phyloP scores from a whole-genome alignment of 2,329 filamentous ascomycete genomes.

The Lachnellula cervina region DNA sequence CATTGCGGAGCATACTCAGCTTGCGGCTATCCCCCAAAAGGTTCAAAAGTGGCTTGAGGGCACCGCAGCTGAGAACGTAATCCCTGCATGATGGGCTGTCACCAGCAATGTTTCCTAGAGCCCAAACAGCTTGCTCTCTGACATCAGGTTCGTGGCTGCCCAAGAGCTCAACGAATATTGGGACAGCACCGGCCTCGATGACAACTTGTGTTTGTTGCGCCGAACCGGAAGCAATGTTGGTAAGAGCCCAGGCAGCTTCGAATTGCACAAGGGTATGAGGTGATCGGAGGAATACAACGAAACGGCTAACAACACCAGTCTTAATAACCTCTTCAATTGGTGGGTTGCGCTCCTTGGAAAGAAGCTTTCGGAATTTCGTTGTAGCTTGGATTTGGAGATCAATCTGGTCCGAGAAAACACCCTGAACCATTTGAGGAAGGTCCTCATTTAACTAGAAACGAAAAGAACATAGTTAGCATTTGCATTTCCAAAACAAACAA shows the following conservation, averaged over 20 bases:
- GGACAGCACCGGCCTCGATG: conserved; percentile 95
- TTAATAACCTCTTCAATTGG: conserved; percentile 99
- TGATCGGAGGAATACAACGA: conserved; percentile 96
- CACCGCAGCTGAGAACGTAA: conserved; percentile 88
- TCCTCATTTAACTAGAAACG: conserved; percentile 81
- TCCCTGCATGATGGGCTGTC: conserved; percentile 97
- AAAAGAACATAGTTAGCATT: conserved; percentile 18
- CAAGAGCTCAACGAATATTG: conserved; percentile 95
- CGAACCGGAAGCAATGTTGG: conserved; percentile 97
- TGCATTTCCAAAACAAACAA: conserved; percentile 2
- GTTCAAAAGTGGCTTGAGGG: conserved; percentile 81
- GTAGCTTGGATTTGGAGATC: conserved; percentile 96
- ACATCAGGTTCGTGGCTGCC: conserved; percentile 97
- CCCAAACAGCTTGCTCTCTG: conserved; percentile 97
- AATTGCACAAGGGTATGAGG: conserved; percentile 98
- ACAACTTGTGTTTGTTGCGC: conserved; percentile 97
- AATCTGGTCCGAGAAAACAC: conserved; percentile 98
- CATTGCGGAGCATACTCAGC: conserved; percentile 97
- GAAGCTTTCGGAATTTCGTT: conserved; percentile 95
- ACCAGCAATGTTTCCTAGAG: conserved; percentile 95
- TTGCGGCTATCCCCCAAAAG: conserved; percentile 96
- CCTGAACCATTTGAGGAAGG: conserved; percentile 94
- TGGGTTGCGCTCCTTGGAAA: conserved; percentile 98
- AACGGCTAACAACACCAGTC: conserved; percentile 94
- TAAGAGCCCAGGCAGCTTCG: conserved; percentile 97